Evolutionary conservation across 2,329 filamentous ascomycete species (phyloP).

Genomic region (Aspergillus fumigatus): DNA sequence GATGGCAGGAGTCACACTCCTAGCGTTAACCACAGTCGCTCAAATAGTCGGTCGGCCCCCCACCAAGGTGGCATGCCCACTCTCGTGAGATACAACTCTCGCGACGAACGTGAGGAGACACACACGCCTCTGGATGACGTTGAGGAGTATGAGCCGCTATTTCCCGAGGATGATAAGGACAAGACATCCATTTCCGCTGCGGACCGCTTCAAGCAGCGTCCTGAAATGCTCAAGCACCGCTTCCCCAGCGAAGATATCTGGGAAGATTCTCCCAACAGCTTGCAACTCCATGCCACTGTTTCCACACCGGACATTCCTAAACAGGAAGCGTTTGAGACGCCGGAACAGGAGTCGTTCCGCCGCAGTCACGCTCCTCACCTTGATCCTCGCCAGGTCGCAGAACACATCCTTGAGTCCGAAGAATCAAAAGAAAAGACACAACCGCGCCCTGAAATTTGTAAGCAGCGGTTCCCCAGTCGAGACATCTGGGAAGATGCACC

Average conservation of each 20-base stretch:
- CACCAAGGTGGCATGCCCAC: conserved; percentile 55
- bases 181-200: conserved; percentile 49
- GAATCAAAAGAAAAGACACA: conserved; percentile 21
- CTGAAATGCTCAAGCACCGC: conserved; percentile 55
- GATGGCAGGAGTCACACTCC: conserved; percentile 49
- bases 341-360: conserved; percentile 46
- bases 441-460: conserved; percentile 48
- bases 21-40: conserved; percentile 57
- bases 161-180: conserved; percentile 69
- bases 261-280: conserved; percentile 90
- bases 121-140: conserved; percentile 77
- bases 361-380: conserved; percentile 38
- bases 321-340: conserved; percentile 39
- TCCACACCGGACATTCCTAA: conserved; percentile 67
- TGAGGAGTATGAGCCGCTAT: conserved; percentile 91
- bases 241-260: conserved; percentile 96
- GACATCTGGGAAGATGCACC: conserved; percentile 95
- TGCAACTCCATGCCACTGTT: conserved; percentile 72
- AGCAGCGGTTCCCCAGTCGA: conserved; percentile 78
- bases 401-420: conserved; percentile 31
- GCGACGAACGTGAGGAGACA: conserved; percentile 48
- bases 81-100: conserved; percentile 52
- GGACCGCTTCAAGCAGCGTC: conserved; percentile 53
- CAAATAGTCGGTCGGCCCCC: conserved; percentile 61
- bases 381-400: conserved; percentile 32